These are phyloP conservation scores for Euphorbia schlechtendalii DNA, from an alignment of 441 rosid genomes.

Conservation along the genomic window DNA sequence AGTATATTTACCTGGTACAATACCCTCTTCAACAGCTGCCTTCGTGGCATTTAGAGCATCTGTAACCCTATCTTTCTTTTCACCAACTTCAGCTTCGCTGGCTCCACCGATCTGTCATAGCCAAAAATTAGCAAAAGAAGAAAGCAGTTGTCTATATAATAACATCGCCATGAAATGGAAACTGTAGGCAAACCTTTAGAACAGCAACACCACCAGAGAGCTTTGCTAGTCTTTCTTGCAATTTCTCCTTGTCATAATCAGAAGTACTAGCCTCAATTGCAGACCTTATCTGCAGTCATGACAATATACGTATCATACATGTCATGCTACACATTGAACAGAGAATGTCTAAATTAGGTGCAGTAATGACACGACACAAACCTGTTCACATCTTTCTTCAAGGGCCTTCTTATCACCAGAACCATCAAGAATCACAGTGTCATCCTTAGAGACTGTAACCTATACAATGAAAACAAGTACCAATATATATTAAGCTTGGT, in stretches of 20 bases:
- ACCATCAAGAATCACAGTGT: slow-evolving; percentile 78
- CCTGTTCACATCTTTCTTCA: slow-evolving; percentile 84
- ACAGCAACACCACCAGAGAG: slow-evolving; percentile 91
- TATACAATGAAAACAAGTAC: slow-evolving; percentile 15
- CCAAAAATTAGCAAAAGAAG: neutral
- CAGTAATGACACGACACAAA: slow-evolving; percentile 16
- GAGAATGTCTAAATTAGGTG: neutral
- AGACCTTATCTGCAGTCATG: slow-evolving; percentile 46
- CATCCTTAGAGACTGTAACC: slow-evolving; percentile 81
- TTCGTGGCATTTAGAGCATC: slow-evolving; percentile 90
- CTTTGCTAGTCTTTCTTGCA: slow-evolving; percentile 82
- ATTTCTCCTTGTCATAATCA: slow-evolving; percentile 75
- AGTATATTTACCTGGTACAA: slow-evolving; percentile 53
- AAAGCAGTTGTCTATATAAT: neutral
- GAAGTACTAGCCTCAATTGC: slow-evolving; percentile 62
- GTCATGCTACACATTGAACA: neutral
- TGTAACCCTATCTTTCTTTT: slow-evolving; percentile 85
- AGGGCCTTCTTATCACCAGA: slow-evolving; percentile 70
- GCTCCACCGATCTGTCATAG: slow-evolving; percentile 75
- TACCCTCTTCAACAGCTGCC: slow-evolving; percentile 94
- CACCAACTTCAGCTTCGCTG: slow-evolving; percentile 82
- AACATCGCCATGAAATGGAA: neutral
- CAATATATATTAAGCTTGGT: neutral
- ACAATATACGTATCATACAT: neutral
- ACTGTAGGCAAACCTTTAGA: slow-evolving; percentile 46